Base-by-base conservation (phyloP, 805 yeast genomes). In the Sungouiozyma intestinalis region DNA sequence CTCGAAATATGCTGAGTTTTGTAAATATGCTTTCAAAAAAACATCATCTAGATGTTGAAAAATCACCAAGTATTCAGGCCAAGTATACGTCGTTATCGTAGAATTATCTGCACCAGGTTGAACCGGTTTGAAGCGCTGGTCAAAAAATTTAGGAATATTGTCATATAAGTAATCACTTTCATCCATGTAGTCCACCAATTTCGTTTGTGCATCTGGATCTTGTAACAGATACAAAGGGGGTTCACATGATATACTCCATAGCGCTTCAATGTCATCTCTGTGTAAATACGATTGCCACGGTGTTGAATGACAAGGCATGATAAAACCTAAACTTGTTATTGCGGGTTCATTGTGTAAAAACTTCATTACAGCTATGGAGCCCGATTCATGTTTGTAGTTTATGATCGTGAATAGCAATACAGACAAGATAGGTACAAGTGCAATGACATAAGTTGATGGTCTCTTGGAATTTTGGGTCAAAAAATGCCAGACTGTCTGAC, bases 231-330 rank as follows among this genome's bases (percentile, higher is more conserved):
- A 63, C 19, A 67, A 57, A 1, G 98, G 97, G 0, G 99, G 99
- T 44, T 86, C 94, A 60, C 99, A 92, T 0, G 95, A 77, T 34
- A 92, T 65, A 42, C 81, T 79, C 94, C 95, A 84, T 1, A 79
- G 46, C 11, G 74, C 71, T 1, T 57, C 50, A 3, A 73, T 55
- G 20, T 68, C 71, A 8, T 66, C 58, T 17, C 83, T 64, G 54
- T 88, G 95, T 34, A 92, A 62, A 56, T 82, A 78, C 19, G 92
- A 76, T 55, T 86, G 95, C 79, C 92, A 84, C 2, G 98, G 99
- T 0, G 97, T 90, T 0, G 97, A 88, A 60, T 92, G 99, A 54
- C 99, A 92, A 0, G 99, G 98, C 56, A 88, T 86, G 14, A 92
- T 60, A 51, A 92, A 85, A 0, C 96, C 95, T 21, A 88, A 63